Base-by-base conservation (phyloP, 805 yeast genomes). In the Candida morakotiae region DNA sequence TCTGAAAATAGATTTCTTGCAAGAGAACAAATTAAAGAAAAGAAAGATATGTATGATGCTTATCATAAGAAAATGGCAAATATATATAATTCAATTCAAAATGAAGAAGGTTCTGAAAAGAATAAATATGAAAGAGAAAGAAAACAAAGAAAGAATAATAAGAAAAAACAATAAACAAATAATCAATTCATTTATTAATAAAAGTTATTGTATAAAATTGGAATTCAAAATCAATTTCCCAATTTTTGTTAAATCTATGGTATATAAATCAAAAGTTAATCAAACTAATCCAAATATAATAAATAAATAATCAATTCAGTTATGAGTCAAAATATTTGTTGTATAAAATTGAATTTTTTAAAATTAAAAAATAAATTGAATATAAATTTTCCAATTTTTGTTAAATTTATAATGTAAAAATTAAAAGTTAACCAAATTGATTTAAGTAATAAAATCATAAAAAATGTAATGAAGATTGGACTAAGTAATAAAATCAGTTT, bases 61-160 rank as follows among this genome's bases (percentile, higher is more conserved):
- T 93, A 93, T 59, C 98, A 93, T 60, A 73, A 79, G 48, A 89
- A 87, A 71, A 86, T 93, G 87, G 84, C 94, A 30, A 76, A 75
- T 48, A 82, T 93, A 56, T 80, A 83, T 56, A 85, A 89, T 50
- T 77, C 89, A 38, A 87, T 93, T 53, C 85, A 84, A 45, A 88
- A 96, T 4, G 88, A 83, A 51, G 97, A 91, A 69, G 98, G 98
- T 54, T 86, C 93, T 4, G 97, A 87, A 56, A 85, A 87, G 72
- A 89, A 93, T 58, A 81, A 81, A 49, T 91, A 91, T 60, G 96
- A 88, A 56, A 75, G 88, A 43, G 97, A 89, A 55, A 84, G 78
- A 70, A 79, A 73, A 56, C 66, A 68, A 43, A 75, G 88, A 51
- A 51, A 58, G 17, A 25, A 33, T 5, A 27, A 23, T 10, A 9